Evolutionary conservation across 2,329 filamentous ascomycete species (phyloP), one percentile per base, ranked within the genome.

Genomic region (Epichloe sp.): DNA sequence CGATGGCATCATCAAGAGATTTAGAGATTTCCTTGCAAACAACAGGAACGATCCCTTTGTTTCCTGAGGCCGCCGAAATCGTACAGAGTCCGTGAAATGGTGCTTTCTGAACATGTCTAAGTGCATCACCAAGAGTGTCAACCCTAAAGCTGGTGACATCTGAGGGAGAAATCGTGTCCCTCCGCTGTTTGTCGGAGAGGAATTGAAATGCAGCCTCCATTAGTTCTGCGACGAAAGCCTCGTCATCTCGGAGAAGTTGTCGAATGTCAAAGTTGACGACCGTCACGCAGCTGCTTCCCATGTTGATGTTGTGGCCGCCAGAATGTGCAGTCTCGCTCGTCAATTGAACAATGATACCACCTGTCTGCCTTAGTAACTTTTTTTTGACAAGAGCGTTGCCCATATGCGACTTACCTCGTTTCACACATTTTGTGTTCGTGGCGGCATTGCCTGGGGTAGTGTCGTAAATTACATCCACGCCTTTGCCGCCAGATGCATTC

Each of bases 381-480:
- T 14, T 36, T 34, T 23, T 23, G 37, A n/a, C 14, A 38, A 11
- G 31, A 11, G 8, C 10, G 10, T n/a, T 38, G 37, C 7, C 37
- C 14, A 38, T 15, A 14, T 21, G 12, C 42, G 14, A 61, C 66
- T 59, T 61, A 67, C 70, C 63, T 23, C 55, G 59, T 37, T 64
- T 62, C 23, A 72, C 62, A 42, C 68, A 71, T 40, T 61, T 57
- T 14, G 63, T 56, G 50, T 62, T 66, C 3, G 58, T 52, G 3
- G 65, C 62, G 4, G 65, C 48, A 37, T 66, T 56, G 8, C 63
- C 57, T 46, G 67, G 66, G 0, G 73, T 70, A 0, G 74, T 64
- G 54, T 75, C 73, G 48, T 75, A 74, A 2, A 76, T 62, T 3
- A 75, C 53, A 44, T 77, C 69, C 2, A 74, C 59, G 12, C 67